Percentiles rank a stretch among this genome's conserved stretches.
Conservation (phyloP, 2,329 filamentous ascomycete genomes). For the Aspergillus pseudonomiae region DNA sequence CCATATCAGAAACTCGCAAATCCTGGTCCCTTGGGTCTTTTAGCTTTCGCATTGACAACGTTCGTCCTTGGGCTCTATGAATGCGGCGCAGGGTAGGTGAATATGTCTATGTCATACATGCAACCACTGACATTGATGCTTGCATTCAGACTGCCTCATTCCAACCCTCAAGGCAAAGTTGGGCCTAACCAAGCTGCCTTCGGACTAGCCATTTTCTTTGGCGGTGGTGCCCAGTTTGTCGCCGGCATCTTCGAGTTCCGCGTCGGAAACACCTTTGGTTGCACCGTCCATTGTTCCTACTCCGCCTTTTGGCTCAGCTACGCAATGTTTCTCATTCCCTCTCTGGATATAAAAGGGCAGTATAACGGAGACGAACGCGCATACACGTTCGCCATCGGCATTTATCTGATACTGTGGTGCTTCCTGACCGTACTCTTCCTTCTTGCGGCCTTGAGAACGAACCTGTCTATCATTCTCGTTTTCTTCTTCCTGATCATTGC, state of each 20-base stretch:
- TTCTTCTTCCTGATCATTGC: slow-evolving; percentile 62
- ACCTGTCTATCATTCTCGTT: slow-evolving; percentile 60
- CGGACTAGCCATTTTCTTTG: slow-evolving; percentile 33
- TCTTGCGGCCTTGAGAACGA: slow-evolving; percentile 60
- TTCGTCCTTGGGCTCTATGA: slow-evolving; percentile 59
- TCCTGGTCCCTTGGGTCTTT: slow-evolving; percentile 62
- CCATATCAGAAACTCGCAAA: slow-evolving; percentile 55
- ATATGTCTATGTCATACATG: slow-evolving; percentile 18
- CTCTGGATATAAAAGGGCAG: slow-evolving; percentile 54
- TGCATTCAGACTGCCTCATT: slow-evolving; percentile 24
- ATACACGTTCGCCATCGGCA: slow-evolving; percentile 57
- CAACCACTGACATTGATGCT: not conserved
- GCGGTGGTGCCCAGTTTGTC: slow-evolving; percentile 30
- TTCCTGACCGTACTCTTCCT: slow-evolving; percentile 62
- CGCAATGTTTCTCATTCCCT: slow-evolving; percentile 58
- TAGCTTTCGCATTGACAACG: slow-evolving; percentile 67
- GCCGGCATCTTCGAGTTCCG: slow-evolving; percentile 46
- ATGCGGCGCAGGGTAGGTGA: slow-evolving; percentile 50
- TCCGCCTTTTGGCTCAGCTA: slow-evolving; percentile 66
- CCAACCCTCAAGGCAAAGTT: slow-evolving; percentile 24
- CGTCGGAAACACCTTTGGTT: slow-evolving; percentile 66
- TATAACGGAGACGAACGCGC: slow-evolving; percentile 45
- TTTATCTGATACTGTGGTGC: slow-evolving; percentile 64
- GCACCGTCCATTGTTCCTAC: slow-evolving; percentile 63
- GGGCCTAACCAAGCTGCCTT: slow-evolving; percentile 30